Percentiles rank a stretch among this genome's conserved stretches.
phyloP scores from a whole-genome alignment of 345 rosid species.

The Corymbia maculata region DNA sequence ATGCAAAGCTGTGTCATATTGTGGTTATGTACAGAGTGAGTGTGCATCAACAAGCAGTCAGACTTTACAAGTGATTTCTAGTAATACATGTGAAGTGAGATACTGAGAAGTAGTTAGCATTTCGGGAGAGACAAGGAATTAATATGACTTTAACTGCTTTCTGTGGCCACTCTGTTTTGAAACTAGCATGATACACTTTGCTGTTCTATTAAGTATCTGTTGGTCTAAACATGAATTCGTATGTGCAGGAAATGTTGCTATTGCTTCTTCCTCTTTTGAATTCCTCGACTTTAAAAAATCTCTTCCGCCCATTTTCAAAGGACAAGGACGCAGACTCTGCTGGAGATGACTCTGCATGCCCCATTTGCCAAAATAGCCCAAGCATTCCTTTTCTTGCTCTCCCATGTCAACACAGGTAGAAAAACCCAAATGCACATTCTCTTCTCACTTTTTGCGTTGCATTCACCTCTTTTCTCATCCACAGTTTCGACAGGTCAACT shows the following conservation, averaged over 20 bases:
- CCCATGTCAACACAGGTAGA: slow-evolving; percentile 92
- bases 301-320: slow-evolving; percentile 80
- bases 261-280: slow-evolving; percentile 97
- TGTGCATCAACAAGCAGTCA: not conserved
- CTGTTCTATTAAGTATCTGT: not conserved
- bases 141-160: not conserved
- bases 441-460: not conserved
- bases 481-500: not conserved
- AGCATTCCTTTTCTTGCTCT: slow-evolving; percentile 82
- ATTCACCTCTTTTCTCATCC: not conserved
- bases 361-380: slow-evolving; percentile 74
- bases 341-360: slow-evolving; percentile 56
- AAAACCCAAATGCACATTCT: not conserved
- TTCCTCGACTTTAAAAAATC: slow-evolving; percentile 65
- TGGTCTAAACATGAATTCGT: not conserved
- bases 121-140: not conserved
- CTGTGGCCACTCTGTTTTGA: not conserved
- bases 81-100: not conserved
- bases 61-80: not conserved
- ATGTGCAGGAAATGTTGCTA: slow-evolving; percentile 83
- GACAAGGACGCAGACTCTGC: slow-evolving; percentile 54
- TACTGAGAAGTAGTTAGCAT: not conserved
- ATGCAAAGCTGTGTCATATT: not conserved
- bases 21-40: not conserved
- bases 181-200: not conserved